Base-by-base conservation (phyloP, 2,329 filamentous ascomycete species). In the Emmonsia crescens region DNA sequence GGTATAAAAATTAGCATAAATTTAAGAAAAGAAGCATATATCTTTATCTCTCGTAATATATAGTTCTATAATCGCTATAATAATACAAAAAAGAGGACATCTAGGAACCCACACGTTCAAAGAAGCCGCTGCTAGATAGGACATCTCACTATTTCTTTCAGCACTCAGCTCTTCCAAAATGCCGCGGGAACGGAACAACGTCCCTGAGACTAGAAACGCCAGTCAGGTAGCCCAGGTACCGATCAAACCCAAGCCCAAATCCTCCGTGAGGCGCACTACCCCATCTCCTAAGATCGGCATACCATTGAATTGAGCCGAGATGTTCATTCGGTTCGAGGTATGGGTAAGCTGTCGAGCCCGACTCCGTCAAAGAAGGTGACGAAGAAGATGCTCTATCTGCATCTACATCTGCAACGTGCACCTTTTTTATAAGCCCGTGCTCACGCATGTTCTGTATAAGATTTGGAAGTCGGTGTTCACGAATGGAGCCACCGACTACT, bases 201-300 rank as follows among this genome's bases (percentile, higher is more conserved):
- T 96, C 92, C 71, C 91, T 84, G 69, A 96, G 84, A 68, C 89
- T 96, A 66, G 84, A 82, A 46, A 93, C 85, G 10, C 91, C 91
- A 38, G 88, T 84, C 61, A 96, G 79, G 76, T 96, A 96, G 70
- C 88, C 87, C 68, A 96, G 75, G 65, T 96, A 81, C 61, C 92
- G 84, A 78, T 96, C 92, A 71, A 96, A 95, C 9, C 92, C 92
- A 61, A 96, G 74, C 2, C 92, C 92, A 72, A 96, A 96, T 0
- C 92, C 92, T 49, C 92, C 92, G 69, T 96, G 92, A 42, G 91
- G 91, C 61, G 91, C 89, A 67, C 88, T 92, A n/a, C 92, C 92
- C 83, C 91, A 96, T 66, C 88, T 86, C 64, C 92, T 85, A 64
- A 96, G 81, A 73, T 96, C 91, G 29, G 90, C 79, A 72, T 96